Evolutionary conservation across 2,329 filamentous ascomycete genomes (phyloP).

Genomic region (Sclerotinia glacialis): DNA sequence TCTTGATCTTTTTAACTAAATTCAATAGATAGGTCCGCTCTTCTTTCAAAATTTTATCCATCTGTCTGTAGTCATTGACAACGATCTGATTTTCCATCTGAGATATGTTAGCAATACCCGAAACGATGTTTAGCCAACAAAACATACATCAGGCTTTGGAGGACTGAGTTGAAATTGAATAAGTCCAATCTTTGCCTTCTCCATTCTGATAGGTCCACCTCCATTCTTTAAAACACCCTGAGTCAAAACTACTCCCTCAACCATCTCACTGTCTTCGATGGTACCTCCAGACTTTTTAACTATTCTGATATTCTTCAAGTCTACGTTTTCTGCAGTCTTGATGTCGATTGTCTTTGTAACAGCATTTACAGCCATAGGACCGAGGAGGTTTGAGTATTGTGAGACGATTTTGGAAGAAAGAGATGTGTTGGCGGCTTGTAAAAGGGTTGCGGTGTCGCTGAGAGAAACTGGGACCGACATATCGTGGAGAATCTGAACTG

Average conservation of each 20-base stretch:
- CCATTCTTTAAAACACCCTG: constrained; percentile 93
- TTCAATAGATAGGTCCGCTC: constrained; percentile 97
- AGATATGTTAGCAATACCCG: constrained; percentile 27
- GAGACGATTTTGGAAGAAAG: constrained; percentile 98
- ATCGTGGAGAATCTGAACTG: constrained; percentile 84
- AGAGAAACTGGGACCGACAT: constrained; percentile 95
- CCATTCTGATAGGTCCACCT: constrained; percentile 85
- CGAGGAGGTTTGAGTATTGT: constrained; percentile 90
- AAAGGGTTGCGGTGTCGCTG: constrained; percentile 80
- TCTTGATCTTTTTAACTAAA: constrained; percentile 99
- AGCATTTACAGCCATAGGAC: constrained; percentile 97
- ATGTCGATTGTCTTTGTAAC: constrained; percentile 94
- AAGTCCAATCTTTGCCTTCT: constrained; percentile 94
- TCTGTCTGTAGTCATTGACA: constrained; percentile 98
- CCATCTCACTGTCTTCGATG: constrained; percentile 96
- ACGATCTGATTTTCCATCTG: constrained; percentile 99
- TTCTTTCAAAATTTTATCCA: constrained; percentile 99
- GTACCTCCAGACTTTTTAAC: constrained; percentile 97
- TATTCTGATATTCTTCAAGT: constrained; percentile 93
- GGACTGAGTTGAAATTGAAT: constrained; percentile 99
- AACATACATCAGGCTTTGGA: constrained; percentile 85
- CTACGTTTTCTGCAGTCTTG: constrained; percentile 93
- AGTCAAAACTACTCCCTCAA: constrained; percentile 89
- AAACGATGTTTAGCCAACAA: background rate
- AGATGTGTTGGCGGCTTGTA: constrained; percentile 95